A percentile compares a stretch with the other conserved stretches of the same genome.
Conservation (phyloP, 768 basidiomycete genomes). For the Psilocybe tampanensis region DNA sequence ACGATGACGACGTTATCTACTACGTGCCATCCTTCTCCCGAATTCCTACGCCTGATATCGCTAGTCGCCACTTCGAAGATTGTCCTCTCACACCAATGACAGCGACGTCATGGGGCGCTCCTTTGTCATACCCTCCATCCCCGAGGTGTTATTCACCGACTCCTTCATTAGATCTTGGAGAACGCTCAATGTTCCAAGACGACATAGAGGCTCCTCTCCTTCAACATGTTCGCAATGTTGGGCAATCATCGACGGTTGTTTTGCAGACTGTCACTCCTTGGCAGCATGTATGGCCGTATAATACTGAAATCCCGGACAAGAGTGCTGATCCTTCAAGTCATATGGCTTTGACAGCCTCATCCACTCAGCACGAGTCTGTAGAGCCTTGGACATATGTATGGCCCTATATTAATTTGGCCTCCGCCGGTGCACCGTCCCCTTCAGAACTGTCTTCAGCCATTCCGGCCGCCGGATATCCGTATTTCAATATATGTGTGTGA, state of each 20-base stretch:
- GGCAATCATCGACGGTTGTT: no score
- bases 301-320: not conserved
- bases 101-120: constrained; percentile 54
- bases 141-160: constrained; percentile 20
- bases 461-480: constrained; percentile 22
- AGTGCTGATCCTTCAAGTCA: not conserved
- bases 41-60: constrained; percentile 61
- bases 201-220: not conserved
- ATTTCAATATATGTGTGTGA: constrained; percentile 31
- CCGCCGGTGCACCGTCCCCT: not conserved
- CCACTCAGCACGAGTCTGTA: not conserved
- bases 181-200: constrained; percentile 14
- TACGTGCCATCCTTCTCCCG: constrained; percentile 31
- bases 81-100: constrained; percentile 53
- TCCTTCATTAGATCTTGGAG: constrained; percentile 23
- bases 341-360: not conserved
- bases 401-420: constrained; percentile 6
- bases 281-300: constrained; percentile 23
- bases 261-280: constrained; percentile 10
- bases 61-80: constrained; percentile 55
- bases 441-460: not conserved
- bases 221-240: not conserved
- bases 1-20: constrained; percentile 48
- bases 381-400: constrained; percentile 7
- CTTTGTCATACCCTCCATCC: constrained; percentile 37